These are phyloP conservation scores for Phytophthora foliorum DNA, from an alignment of 352 stramenopile genomes.

Conservation along the genomic window DNA sequence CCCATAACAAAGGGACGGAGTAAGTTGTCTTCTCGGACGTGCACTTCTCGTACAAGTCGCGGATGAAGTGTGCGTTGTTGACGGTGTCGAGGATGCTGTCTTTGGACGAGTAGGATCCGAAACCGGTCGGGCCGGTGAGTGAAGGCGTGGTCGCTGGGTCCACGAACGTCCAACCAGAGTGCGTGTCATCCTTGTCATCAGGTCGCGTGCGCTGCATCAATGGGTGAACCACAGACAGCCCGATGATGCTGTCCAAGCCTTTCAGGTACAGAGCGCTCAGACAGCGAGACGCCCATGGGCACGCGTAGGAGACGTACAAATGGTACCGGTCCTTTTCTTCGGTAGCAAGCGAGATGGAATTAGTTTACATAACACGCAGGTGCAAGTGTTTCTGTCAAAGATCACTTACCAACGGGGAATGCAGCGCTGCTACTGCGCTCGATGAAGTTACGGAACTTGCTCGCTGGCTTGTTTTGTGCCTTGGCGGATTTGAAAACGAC, in stretches of 20 bases:
- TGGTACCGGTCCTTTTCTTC: slow-evolving; percentile 71
- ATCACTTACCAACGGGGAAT: slow-evolving; percentile 36
- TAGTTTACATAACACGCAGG: background rate
- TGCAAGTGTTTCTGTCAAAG: background rate
- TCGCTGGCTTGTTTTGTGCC: slow-evolving; percentile 23
- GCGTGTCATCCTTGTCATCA: slow-evolving; percentile 67
- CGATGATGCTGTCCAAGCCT: slow-evolving; percentile 91
- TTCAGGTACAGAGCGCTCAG: slow-evolving; percentile 87
- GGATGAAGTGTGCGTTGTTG: slow-evolving; percentile 71
- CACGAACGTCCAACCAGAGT: slow-evolving; percentile 90
- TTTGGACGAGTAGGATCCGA: slow-evolving; percentile 44
- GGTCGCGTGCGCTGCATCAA: slow-evolving; percentile 73
- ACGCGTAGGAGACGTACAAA: slow-evolving; percentile 93
- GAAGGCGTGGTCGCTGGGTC: slow-evolving; percentile 52
- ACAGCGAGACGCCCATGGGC: slow-evolving; percentile 73
- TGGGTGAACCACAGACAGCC: slow-evolving; percentile 79
- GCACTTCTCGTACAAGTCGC: slow-evolving; percentile 89
- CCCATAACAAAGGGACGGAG: slow-evolving; percentile 94
- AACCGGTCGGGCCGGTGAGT: slow-evolving; percentile 40
- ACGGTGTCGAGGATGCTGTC: slow-evolving; percentile 62
- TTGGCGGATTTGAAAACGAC: slow-evolving; percentile 17
- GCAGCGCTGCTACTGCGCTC: slow-evolving; percentile 20
- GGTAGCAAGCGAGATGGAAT: background rate
- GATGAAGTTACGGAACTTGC: slow-evolving; percentile 45
- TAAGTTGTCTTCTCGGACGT: slow-evolving; percentile 85